Conservation (phyloP, 1,284 basidiomycete species). For the Naganishia liquefaciens region DNA sequence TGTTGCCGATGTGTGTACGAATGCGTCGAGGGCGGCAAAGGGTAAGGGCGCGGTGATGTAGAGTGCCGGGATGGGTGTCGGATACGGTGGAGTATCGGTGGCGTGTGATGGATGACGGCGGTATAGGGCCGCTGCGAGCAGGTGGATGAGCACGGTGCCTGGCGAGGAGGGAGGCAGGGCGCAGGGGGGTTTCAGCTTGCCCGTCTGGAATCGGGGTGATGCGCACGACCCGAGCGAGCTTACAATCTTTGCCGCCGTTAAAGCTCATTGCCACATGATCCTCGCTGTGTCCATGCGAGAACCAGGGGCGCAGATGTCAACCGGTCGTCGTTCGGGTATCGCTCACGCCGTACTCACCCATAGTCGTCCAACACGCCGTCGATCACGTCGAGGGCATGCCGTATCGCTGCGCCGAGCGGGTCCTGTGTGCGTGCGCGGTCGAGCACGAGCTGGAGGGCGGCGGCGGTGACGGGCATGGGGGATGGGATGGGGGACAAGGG, state of each 20-base stretch:
- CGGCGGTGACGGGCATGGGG: not conserved
- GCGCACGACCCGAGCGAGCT: too few relatives aligned
- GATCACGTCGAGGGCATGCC: slow-evolving; percentile 74
- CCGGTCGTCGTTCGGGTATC: too few relatives aligned
- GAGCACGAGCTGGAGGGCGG: slow-evolving; percentile 40
- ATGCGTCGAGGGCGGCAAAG: slow-evolving; percentile 78
- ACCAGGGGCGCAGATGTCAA: too few relatives aligned
- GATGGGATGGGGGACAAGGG: not conserved
- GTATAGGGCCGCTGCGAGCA: slow-evolving; percentile 71
- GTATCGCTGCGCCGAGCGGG: slow-evolving; percentile 55
- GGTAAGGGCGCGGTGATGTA: slow-evolving; percentile 90
- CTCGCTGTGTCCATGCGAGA: slow-evolving; percentile 61
- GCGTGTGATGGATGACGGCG: slow-evolving; percentile 40
- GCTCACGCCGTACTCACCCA: slow-evolving; percentile 68
- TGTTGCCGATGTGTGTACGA: slow-evolving; percentile 67
- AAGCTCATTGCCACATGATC: slow-evolving; percentile 81
- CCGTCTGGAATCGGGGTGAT: too few relatives aligned
- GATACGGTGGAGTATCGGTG: slow-evolving; percentile 36
- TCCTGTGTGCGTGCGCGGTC: slow-evolving; percentile 40
- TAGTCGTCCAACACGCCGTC: slow-evolving; percentile 70
- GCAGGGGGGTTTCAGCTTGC: too few relatives aligned
- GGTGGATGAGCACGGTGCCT: slow-evolving; percentile 93
- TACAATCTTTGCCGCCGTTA: slow-evolving; percentile 98
- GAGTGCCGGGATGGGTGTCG: slow-evolving; percentile 66
- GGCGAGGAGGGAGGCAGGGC: too few relatives aligned